phyloP scores from a whole-genome alignment of 495 filamentous ascomycete species.

The Trichocladium antarcticum region DNA sequence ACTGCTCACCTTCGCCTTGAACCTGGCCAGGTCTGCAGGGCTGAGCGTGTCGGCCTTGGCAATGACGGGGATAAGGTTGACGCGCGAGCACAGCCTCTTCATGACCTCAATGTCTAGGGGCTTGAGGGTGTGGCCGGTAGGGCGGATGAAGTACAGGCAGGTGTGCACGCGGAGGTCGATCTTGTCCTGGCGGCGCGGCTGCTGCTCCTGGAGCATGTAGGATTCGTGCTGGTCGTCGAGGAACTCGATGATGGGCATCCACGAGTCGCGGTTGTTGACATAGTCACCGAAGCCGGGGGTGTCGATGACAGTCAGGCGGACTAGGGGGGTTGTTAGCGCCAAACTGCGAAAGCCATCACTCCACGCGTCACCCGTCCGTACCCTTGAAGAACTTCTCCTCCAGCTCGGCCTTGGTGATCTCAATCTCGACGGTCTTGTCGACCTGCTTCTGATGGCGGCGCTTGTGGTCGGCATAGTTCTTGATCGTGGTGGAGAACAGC shows the following conservation, averaged over 20 bases:
- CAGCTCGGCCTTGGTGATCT: constrained; percentile 98
- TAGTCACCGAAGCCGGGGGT: constrained; percentile 99
- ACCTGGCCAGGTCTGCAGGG: constrained; percentile 76
- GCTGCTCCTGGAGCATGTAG: constrained; percentile 99
- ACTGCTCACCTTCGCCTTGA: constrained; percentile 73
- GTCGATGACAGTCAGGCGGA: constrained; percentile 95
- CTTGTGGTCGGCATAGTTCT: constrained; percentile 99
- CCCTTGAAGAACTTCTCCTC: constrained; percentile 99
- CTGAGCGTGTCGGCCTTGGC: constrained; percentile 97
- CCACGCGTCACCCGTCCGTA: constrained; percentile 29
- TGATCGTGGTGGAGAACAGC: constrained; percentile 98
- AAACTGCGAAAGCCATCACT: neutral
- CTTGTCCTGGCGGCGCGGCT: constrained; percentile 93
- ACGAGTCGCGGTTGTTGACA: constrained; percentile 98
- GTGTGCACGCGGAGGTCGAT: constrained; percentile 98
- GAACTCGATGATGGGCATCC: constrained; percentile 99
- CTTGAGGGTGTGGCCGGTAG: constrained; percentile 96
- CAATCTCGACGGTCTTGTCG: constrained; percentile 98
- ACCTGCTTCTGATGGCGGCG: constrained; percentile 96
- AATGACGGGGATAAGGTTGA: constrained; percentile 96
- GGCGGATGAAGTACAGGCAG: constrained; percentile 97
- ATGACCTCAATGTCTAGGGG: constrained; percentile 98
- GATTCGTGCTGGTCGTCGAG: constrained; percentile 99
- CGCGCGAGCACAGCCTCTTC: constrained; percentile 93
- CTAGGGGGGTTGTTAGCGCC: constrained; percentile 39